Base-by-base conservation (phyloP, 331 rosid species). In the Pyracantha coccinea region DNA sequence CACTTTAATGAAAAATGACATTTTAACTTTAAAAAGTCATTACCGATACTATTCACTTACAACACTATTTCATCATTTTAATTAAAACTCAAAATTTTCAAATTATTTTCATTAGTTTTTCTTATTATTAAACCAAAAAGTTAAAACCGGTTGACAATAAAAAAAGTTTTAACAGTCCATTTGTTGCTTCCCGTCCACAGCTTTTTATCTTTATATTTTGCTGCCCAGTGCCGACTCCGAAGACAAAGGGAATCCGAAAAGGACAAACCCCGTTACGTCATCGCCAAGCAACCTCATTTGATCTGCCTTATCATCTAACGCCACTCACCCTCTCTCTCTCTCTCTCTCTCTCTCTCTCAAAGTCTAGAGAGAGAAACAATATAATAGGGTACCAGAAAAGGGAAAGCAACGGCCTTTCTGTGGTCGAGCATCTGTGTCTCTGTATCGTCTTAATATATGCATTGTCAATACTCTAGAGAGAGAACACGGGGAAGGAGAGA, bases 231-330 rank as follows among this genome's bases (percentile, higher is more conserved):
- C n/a, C n/a, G n/a, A n/a, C n/a, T n/a, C n/a, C n/a, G n/a, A n/a
- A n/a, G 66, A 33, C 54, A 58, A 17, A 27, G 52, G 68, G 76
- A 73, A 19, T 73, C 55, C 27, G 17, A 17, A 44, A 32, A 73
- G 17, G 38, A 81, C 74, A 81, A 75, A 80, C 66, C 81, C 75
- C 84, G 69, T 55, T 73, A 69, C 87, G 83, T 76, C 83, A 89
- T 65, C 87, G 82, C 77, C 83, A 89, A 79, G 77, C 77, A 75
- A 77, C 75, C 81, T 63, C 70, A 77, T n/a, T 72, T 35, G 15
- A 7, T 44, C 47, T 53, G 55, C 78, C 62, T 74, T 54, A 23
- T 75, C 76, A 24, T 66, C 79, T 31, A 3, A 25, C 50, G 7
- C 8, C 2, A 3, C 9, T 10, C 29, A 16, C 61, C 17, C 4